Conservation (phyloP, 208 protist genomes). For the Trypanosoma congolense region DNA sequence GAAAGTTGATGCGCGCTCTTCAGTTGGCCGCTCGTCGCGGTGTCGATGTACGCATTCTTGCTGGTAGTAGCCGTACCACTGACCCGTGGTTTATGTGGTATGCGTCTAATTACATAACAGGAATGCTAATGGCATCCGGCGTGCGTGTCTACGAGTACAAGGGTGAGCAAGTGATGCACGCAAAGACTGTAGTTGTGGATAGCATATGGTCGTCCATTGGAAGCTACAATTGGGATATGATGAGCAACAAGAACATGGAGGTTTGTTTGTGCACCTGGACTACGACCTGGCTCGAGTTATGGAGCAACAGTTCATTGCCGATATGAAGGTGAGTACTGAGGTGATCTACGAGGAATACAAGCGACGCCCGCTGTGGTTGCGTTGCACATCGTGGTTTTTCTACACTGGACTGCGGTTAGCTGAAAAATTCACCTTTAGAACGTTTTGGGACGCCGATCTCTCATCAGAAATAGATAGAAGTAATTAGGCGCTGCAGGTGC, state of each 20-base stretch:
- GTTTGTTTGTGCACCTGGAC: slow-evolving; percentile 78
- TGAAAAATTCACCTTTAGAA: slow-evolving; percentile 66
- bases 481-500: too few relatives aligned
- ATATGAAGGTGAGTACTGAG: slow-evolving; percentile 61
- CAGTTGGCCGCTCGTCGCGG: slow-evolving; percentile 71
- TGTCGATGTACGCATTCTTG: slow-evolving; percentile 87
- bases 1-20: slow-evolving; percentile 72
- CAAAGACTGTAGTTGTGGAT: slow-evolving; percentile 90
- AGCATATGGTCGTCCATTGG: slow-evolving; percentile 88
- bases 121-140: slow-evolving; percentile 58
- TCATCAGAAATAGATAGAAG: slow-evolving; percentile 44
- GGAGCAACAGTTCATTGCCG: slow-evolving; percentile 80
- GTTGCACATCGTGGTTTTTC: slow-evolving; percentile 74
- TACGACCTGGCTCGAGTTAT: slow-evolving; percentile 62
- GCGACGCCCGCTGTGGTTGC: slow-evolving; percentile 62
- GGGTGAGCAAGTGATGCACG: slow-evolving; percentile 85
- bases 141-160: slow-evolving; percentile 90
- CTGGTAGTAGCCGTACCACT: slow-evolving; percentile 75
- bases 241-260: slow-evolving; percentile 91
- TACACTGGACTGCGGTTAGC: slow-evolving; percentile 75
- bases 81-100: slow-evolving; percentile 92
- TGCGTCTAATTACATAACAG: slow-evolving; percentile 83
- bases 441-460: slow-evolving; percentile 31
- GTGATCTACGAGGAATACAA: slow-evolving; percentile 57
- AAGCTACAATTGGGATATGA: slow-evolving; percentile 91